phyloP scores from a whole-genome alignment of 768 basidiomycete genomes.

The Boletus subparvulus region DNA sequence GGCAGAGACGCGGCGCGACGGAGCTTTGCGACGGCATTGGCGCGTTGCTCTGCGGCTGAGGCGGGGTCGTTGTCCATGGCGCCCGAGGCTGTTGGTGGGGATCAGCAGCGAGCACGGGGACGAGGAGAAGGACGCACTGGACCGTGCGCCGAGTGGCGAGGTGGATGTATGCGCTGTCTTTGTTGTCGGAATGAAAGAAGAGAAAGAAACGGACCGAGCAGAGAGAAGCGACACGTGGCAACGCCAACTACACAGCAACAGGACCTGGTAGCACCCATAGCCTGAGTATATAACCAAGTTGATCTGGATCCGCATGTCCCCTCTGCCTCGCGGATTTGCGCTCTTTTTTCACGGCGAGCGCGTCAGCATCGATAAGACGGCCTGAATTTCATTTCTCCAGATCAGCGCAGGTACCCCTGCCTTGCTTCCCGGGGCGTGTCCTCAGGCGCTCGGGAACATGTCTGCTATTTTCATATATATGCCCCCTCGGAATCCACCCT shows the following conservation, averaged over 20 bases:
- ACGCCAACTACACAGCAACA: background rate
- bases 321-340: constrained; percentile 28
- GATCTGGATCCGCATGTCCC: constrained; percentile 27
- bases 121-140: constrained; percentile 3
- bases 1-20: constrained; percentile 91
- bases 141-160: constrained; percentile 3
- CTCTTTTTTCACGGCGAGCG: constrained; percentile 11
- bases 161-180: constrained; percentile 15
- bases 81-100: too few relatives aligned
- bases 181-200: background rate
- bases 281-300: constrained; percentile 18
- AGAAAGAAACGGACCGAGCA: constrained; percentile 6
- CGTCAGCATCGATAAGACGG: constrained; percentile 26
- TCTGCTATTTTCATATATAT: constrained; percentile 13
- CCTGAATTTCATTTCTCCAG: constrained; percentile 33
- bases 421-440: constrained; percentile 21
- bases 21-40: constrained; percentile 84
- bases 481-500: constrained; percentile 17
- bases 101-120: background rate
- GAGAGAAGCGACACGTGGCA: constrained; percentile 18
- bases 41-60: constrained; percentile 73
- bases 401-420: constrained; percentile 23
- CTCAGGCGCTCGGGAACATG: constrained; percentile 17
- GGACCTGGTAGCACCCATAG: background rate
- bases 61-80: constrained; percentile 39